These are phyloP conservation scores for Phaffia rhodozyma DNA, from an alignment of 1,284 basidiomycete genomes.

Conservation along the genomic window DNA sequence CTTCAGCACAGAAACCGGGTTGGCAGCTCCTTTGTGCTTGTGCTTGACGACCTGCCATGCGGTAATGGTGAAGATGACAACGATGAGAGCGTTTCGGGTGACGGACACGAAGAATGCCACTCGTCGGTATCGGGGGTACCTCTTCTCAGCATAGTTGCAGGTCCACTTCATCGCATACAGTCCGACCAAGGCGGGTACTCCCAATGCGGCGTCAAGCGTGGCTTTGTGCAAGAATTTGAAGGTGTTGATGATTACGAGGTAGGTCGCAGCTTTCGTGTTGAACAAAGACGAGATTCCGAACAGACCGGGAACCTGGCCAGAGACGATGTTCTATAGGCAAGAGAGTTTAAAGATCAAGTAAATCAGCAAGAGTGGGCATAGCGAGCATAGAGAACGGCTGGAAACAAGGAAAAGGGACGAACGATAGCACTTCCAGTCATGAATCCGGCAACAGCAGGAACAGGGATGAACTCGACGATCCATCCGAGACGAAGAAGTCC, in stretches of 20 bases:
- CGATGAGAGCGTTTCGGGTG: slow-evolving; percentile 73
- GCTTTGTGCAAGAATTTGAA: slow-evolving; percentile 61
- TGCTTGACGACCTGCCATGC: slow-evolving; percentile 70
- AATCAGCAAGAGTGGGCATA: slow-evolving; percentile 40
- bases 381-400: not conserved
- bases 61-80: slow-evolving; percentile 70
- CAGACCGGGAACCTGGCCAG: slow-evolving; percentile 71
- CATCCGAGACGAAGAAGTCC: slow-evolving; percentile 87
- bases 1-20: slow-evolving; percentile 74
- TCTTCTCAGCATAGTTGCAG: slow-evolving; percentile 48
- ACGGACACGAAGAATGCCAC: slow-evolving; percentile 77
- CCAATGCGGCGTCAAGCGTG: slow-evolving; percentile 77
- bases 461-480: slow-evolving; percentile 88
- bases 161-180: slow-evolving; percentile 64
- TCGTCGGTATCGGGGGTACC: slow-evolving; percentile 60
- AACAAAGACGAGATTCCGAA: slow-evolving; percentile 69
- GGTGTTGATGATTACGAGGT: slow-evolving; percentile 80
- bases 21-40: slow-evolving; percentile 50
- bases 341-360: slow-evolving; percentile 82
- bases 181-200: slow-evolving; percentile 43
- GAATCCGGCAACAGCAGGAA: slow-evolving; percentile 80
- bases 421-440: slow-evolving; percentile 39
- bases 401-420: not conserved
- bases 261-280: slow-evolving; percentile 68
- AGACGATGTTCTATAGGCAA: too few relatives aligned